Base-by-base conservation (phyloP, 176 grass and related monocot species). In the Bromus sterilis region DNA sequence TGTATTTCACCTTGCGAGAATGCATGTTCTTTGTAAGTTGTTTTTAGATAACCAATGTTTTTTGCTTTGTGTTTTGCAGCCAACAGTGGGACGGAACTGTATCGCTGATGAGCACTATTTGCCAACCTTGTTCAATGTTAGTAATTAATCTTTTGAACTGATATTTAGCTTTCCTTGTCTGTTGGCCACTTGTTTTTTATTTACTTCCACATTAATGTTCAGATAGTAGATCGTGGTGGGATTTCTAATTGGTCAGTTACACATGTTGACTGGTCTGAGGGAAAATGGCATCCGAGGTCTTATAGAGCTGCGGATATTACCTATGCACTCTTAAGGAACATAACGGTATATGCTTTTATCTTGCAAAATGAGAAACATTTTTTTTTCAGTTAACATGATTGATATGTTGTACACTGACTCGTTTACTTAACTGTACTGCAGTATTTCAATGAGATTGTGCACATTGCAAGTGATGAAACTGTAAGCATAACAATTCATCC, bases 31-130 rank as follows among this genome's bases (percentile, higher is more conserved):
- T 44, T 28, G 0, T n/a, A 67, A 41, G 18, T 69, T 60, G 24
- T 9, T 56, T 81, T 77, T 78, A 49, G 37, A 75, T 53, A 68
- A 74, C 31, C 41, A 36, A 13, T 80, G 34, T 75, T 65, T 81
- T 75, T 87, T 71, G 1, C 24, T 86, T 84, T 80, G 29, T 84
- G 35, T 34, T 87, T 90, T 93, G 59, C 93, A 99, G 96, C 96
- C 96, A 87, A 89, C 91, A 76, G 91, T 91, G 59, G 93, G 96
- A 85, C 88, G 87, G 68, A 95, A 99, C 81, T 99, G 96, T 90
- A 94, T 94, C 80, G 89, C 96, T 93, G 96, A 99, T 71, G 96
- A 99, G 49, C 96, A 99, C 91, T 99, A 99, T 89, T 85, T 99
- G 60, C 96, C 96, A 70, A 99, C 96, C 34, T 68, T 99, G 56